Conservation (phyloP, 1,139 yeast genomes). For the Blastobotrys proliferans region DNA sequence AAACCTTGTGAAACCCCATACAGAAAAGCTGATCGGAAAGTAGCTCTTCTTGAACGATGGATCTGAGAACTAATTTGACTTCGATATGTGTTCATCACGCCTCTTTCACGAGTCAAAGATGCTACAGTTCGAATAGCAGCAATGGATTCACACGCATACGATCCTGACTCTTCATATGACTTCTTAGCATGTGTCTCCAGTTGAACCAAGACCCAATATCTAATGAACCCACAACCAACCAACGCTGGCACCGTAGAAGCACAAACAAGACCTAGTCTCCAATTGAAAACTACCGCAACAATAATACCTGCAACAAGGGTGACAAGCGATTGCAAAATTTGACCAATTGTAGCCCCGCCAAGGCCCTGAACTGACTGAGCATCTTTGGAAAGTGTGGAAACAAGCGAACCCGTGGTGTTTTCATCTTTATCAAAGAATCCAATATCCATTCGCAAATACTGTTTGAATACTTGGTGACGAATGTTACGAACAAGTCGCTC, state of each 20-base stretch:
- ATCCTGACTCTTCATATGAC: conserved; percentile 37
- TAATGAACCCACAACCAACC: conserved; percentile 69
- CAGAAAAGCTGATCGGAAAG: conserved; percentile 30
- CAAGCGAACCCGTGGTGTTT: conserved; percentile 64
- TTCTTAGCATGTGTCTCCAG: conserved; percentile 50
- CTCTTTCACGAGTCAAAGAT: conserved; percentile 36
- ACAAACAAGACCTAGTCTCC: conserved; percentile 62
- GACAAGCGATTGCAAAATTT: conserved; percentile 71
- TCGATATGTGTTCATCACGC: conserved; percentile 31
- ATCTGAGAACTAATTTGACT: conserved; percentile 32
- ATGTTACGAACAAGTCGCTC: conserved; percentile 33
- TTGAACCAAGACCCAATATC: conserved; percentile 72
- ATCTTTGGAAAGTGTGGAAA: conserved; percentile 75
- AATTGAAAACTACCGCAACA: conserved; percentile 62
- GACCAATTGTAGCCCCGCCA: conserved; percentile 81
- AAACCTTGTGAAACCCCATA: conserved; percentile 37
- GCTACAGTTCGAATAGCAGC: conserved; percentile 38
- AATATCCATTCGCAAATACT: conserved; percentile 64
- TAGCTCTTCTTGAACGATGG: conserved; percentile 26
- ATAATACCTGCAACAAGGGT: conserved; percentile 68
- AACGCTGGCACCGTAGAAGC: conserved; percentile 60
- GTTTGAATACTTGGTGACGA: conserved; percentile 33
- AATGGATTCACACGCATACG: conserved; percentile 37
- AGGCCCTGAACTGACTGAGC: conserved; percentile 81
- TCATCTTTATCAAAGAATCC: conserved; percentile 74